Conservation (phyloP, 345 rosid genomes). For the Heritiera littoralis region DNA sequence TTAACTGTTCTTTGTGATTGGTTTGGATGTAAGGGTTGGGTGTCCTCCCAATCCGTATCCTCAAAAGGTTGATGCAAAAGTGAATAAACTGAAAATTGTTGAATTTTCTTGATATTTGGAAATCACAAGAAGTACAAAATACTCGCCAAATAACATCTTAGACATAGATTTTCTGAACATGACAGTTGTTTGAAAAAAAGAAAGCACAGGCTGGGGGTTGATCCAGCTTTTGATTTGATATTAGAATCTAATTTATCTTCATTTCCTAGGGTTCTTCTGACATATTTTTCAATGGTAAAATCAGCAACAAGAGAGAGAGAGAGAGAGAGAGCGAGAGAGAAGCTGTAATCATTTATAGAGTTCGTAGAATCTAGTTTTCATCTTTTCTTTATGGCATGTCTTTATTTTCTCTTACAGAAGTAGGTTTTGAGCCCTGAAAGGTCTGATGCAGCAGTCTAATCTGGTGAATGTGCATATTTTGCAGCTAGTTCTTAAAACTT, state of each 20-base stretch:
- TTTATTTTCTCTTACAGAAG: neutral
- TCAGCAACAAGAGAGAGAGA: neutral
- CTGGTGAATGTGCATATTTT: constrained; percentile 15
- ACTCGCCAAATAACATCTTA: neutral
- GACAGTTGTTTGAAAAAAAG: neutral
- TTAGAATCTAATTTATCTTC: constrained; percentile 2
- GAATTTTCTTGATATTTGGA: constrained; percentile 2
- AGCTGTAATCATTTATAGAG: neutral
- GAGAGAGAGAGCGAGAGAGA: no score
- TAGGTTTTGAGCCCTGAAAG: constrained; percentile 6
- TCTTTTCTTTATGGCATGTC: neutral
- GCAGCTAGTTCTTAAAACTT: neutral
- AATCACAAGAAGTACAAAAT: neutral
- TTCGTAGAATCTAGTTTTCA: neutral
- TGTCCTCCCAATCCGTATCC: neutral
- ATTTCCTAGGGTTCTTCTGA: neutral
- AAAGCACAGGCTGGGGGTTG: neutral
- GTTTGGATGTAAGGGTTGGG: neutral
- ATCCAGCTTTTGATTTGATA: neutral
- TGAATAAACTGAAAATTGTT: neutral
- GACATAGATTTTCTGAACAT: neutral
- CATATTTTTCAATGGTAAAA: neutral
- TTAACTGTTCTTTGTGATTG: neutral
- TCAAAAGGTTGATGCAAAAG: constrained; percentile 1
- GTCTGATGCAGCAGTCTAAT: neutral